Base-by-base conservation (phyloP, 2,329 filamentous ascomycete species). In the Lachnellula occidentalis region DNA sequence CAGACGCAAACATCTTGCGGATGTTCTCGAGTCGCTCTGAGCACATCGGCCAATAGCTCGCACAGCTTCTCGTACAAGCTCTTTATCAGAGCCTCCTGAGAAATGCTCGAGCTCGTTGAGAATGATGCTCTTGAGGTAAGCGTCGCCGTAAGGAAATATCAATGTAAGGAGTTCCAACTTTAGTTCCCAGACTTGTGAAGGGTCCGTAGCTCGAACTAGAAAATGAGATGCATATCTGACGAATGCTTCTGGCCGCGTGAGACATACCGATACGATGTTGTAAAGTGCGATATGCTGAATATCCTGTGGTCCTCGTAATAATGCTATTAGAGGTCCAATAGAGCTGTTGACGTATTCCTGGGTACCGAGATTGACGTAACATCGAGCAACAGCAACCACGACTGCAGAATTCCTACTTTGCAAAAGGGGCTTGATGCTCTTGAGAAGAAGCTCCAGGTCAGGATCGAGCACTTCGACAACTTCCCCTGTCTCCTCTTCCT, bases 101-200 rank as follows among this genome's bases (percentile, higher is more conserved):
- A 97, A 97, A 72, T 97, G 92, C 66, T 96, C 92, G 5, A 99
- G 79, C 69, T 99, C 94, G 61, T 88, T 92, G 49, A 99, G 78
- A 45, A 97, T 90, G 6, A 99, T 78, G 54, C 88, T 88, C 70
- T 96, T 95, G 56, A 88, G 76, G 56, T 90, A 85, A 9, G 81
- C 70, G 5, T 86, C 84, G 60, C 86, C 86, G 67, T 95, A 81
- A 0, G 92, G 91, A 65, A 97, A 99, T 61, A 97, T 85, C 57
- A 99, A 78, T 0, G 94, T 92, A 53, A 97, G 76, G 4, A 96
- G 76, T 70, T 99, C 95, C 24, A 99, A 78, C 72, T 99, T 99
- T 39, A 97, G 78, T 58, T 87, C 86, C 89, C 91, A 96, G 19
- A 96, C 87, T 19, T 89, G 82, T 14, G 87, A 82, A 1, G 87